phyloP scores from a whole-genome alignment of 164 flowering plant genomes.

The Chimonanthus salicifolius region DNA sequence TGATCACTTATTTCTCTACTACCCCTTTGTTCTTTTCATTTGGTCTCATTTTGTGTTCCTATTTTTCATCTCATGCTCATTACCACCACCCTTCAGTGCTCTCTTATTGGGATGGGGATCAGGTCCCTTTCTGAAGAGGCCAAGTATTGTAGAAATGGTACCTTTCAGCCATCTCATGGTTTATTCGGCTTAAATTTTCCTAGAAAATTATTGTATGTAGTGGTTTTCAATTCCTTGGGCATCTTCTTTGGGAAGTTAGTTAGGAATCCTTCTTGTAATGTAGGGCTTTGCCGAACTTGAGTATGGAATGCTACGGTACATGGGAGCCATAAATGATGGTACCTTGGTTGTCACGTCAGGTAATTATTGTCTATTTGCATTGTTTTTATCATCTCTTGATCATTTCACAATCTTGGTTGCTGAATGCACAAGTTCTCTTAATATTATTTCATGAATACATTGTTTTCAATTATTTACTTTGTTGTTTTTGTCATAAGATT shows the following conservation, averaged over 20 bases:
- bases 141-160: no score
- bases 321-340: conserved; percentile 87
- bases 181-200: no score
- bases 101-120: no score
- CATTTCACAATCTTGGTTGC: neutral
- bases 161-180: no score
- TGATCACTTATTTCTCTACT: no score
- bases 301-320: conserved; percentile 86
- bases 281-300: conserved; percentile 96
- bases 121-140: no score
- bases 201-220: neutral
- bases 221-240: neutral
- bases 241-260: neutral
- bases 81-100: no score
- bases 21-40: no score
- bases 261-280: neutral
- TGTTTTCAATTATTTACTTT: neutral
- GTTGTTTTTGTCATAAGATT: neutral
- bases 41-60: no score
- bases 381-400: neutral
- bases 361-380: conserved; percentile 14
- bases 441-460: neutral
- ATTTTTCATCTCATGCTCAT: no score
- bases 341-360: conserved; percentile 76
- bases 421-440: neutral